Conservation (phyloP, 2,329 filamentous ascomycete species). For the Cladophialophora chaetospira region DNA sequence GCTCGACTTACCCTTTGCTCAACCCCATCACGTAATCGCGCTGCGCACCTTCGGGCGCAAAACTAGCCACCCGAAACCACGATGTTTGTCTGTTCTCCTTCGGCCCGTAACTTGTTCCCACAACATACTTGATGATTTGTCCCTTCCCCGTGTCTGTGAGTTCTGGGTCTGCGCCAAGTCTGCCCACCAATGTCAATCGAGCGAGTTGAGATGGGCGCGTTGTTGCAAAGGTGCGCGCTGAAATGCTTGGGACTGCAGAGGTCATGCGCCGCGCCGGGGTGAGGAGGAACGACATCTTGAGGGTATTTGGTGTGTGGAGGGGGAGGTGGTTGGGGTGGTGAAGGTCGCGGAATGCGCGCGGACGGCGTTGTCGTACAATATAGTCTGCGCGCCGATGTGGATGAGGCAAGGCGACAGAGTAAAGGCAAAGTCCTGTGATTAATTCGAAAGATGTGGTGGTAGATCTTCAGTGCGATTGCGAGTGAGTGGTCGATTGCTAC, state of each 20-base stretch:
- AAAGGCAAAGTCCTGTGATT: neutral
- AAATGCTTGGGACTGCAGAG: conserved; percentile 45
- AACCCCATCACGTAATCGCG: conserved; percentile 73
- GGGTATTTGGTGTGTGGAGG: too few relatives aligned
- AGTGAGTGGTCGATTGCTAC: neutral
- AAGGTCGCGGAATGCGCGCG: neutral
- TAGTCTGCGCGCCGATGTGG: neutral
- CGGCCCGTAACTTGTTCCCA: conserved; percentile 69
- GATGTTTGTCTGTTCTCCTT: conserved; percentile 73
- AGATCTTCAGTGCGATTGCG: too few relatives aligned
- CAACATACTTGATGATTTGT: conserved; percentile 74
- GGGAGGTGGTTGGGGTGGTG: conserved; percentile 1
- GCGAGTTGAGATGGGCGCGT: conserved; percentile 65
- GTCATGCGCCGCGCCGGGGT: conserved; percentile 56
- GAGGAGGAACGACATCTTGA: conserved; percentile 35
- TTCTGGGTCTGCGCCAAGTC: conserved; percentile 79
- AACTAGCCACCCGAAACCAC: conserved; percentile 82
- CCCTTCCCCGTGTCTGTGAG: conserved; percentile 69
- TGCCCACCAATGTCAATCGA: conserved; percentile 82
- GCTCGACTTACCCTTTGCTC: conserved; percentile 75
- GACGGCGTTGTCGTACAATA: neutral
- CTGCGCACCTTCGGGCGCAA: conserved; percentile 64
- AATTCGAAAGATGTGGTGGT: too few relatives aligned
- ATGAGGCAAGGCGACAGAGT: neutral
- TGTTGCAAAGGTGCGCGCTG: conserved; percentile 72